phyloP scores from a whole-genome alignment of 106 monocot species.

The Iris macrosiphon region DNA sequence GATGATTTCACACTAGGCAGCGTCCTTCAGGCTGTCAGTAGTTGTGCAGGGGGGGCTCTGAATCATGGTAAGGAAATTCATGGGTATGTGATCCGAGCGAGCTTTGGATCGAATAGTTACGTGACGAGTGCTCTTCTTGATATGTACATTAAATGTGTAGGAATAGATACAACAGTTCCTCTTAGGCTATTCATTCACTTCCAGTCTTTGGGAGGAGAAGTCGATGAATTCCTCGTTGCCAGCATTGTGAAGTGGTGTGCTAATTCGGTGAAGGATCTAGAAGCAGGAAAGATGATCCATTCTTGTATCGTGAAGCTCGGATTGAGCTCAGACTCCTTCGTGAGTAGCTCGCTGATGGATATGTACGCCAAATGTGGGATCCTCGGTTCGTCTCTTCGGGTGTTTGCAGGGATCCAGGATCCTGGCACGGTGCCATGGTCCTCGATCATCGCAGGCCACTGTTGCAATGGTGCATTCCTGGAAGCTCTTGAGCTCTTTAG shows the following conservation, averaged over 20 bases:
- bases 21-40: constrained; percentile 24
- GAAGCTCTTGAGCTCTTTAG: constrained; percentile 33
- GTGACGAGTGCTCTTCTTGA: constrained; percentile 37
- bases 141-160: constrained; percentile 26
- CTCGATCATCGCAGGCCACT: constrained; percentile 27
- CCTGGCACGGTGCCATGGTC: constrained; percentile 26
- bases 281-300: constrained; percentile 26
- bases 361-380: constrained; percentile 42
- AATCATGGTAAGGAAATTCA: constrained; percentile 33
- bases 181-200: constrained; percentile 18
- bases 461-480: constrained; percentile 15
- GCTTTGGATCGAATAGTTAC: constrained; percentile 20
- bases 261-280: constrained; percentile 20
- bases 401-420: constrained; percentile 19
- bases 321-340: constrained; percentile 20
- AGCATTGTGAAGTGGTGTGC: constrained; percentile 36
- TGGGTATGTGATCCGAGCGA: constrained; percentile 26
- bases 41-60: constrained; percentile 3
- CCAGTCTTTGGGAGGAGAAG: constrained; percentile 8
- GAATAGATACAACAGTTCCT: background rate
- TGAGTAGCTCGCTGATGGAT: constrained; percentile 35
- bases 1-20: constrained; percentile 33
- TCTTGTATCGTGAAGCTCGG: constrained; percentile 24
- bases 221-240: constrained; percentile 30
- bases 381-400: constrained; percentile 3